Conservation (phyloP, 2,329 filamentous ascomycete genomes). For the Capronia coronata region DNA sequence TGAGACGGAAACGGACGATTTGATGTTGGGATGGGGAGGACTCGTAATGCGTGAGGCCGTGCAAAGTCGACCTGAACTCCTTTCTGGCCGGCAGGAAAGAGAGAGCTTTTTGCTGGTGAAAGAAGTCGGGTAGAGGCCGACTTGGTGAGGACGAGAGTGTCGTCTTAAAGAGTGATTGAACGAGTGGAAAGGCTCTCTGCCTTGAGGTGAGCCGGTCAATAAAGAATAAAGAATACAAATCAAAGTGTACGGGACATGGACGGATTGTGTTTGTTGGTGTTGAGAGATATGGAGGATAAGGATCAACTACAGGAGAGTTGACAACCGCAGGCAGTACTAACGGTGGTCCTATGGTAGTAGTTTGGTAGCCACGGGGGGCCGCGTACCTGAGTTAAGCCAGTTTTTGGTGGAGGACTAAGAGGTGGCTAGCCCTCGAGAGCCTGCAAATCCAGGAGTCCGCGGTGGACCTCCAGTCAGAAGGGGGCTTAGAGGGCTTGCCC, state of each 20-base stretch:
- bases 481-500: background rate
- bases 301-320: background rate
- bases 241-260: background rate
- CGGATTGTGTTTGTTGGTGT: slow-evolving; percentile 1
- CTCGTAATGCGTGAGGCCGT: slow-evolving; percentile 1
- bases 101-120: slow-evolving; percentile 6
- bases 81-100: slow-evolving; percentile 26
- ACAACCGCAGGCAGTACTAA: background rate
- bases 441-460: background rate
- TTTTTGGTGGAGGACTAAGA: background rate
- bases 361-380: background rate
- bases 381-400: background rate
- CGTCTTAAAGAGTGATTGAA: background rate
- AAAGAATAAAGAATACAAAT: slow-evolving; percentile 3
- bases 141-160: background rate
- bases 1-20: background rate
- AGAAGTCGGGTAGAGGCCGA: slow-evolving; percentile 1
- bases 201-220: slow-evolving; percentile 5
- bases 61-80: slow-evolving; percentile 15
- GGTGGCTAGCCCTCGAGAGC: background rate
- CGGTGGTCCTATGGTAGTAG: too few species aligned
- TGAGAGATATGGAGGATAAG: background rate
- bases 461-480: background rate
- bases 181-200: slow-evolving; percentile 9
- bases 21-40: background rate